These are phyloP conservation scores for Populus pruinosa DNA, from an alignment of 345 rosid species.

Conservation along the genomic window DNA sequence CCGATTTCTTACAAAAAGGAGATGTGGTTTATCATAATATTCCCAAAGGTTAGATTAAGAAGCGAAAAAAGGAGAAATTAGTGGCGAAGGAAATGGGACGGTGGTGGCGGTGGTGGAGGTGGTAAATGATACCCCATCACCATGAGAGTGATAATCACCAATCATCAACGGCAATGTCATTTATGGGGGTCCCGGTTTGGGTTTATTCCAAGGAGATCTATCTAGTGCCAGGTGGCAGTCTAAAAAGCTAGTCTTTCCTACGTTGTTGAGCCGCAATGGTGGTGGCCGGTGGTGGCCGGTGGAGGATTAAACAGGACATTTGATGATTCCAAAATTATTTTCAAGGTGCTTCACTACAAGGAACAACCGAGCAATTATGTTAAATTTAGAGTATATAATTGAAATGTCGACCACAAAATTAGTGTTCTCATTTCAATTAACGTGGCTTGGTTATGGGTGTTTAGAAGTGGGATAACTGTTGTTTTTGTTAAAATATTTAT, in stretches of 20 bases:
- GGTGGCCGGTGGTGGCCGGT: slow-evolving; percentile 19
- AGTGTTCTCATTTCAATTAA: not conserved
- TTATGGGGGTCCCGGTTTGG: not conserved
- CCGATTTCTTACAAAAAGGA: not conserved
- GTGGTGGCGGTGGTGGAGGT: slow-evolving; percentile 7
- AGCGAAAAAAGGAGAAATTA: slow-evolving; percentile 22
- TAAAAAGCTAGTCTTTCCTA: slow-evolving; percentile 17
- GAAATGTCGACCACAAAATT: slow-evolving; percentile 6
- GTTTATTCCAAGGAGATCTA: slow-evolving; percentile 13
- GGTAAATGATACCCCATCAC: no score
- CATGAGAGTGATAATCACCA: slow-evolving; percentile 4
- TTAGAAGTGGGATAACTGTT: no score
- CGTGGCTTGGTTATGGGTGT: no score
- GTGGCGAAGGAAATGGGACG: slow-evolving; percentile 33
- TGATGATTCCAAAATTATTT: slow-evolving; percentile 32
- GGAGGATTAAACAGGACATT: slow-evolving; percentile 15
- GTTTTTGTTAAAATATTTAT: no score
- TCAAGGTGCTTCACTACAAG: slow-evolving; percentile 12
- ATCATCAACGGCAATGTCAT: not conserved
- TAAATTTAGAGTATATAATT: not conserved
- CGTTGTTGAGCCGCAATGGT: slow-evolving; percentile 22
- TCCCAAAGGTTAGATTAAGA: slow-evolving; percentile 30
- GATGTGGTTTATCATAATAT: slow-evolving; percentile 31
- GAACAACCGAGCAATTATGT: not conserved
- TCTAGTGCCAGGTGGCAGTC: slow-evolving; percentile 28